Conservation (phyloP, 352 stramenopile species). For the Phytopythium aichiense region DNA sequence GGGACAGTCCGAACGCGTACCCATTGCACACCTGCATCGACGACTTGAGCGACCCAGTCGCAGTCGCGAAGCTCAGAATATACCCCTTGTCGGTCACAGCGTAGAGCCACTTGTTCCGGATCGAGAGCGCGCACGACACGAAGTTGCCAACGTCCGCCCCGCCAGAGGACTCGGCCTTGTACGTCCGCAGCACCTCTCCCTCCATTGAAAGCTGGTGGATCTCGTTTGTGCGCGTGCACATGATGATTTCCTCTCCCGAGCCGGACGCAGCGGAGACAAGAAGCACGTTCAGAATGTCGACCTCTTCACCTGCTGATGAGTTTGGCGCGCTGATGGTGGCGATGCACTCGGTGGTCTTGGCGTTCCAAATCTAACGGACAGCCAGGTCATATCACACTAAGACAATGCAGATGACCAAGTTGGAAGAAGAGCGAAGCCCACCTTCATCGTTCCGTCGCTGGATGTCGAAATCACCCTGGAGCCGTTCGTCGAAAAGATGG, state of each 20-base stretch:
- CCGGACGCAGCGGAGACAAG: conserved; percentile 49
- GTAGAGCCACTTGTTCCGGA: conserved; percentile 83
- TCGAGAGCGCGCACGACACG: conserved; percentile 80
- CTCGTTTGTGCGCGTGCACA: conserved; percentile 77
- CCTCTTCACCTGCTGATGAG: conserved; percentile 43
- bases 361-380: conserved; percentile 68
- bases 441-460: conserved; percentile 89
- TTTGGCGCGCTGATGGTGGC: conserved; percentile 66
- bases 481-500: conserved; percentile 74
- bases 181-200: conserved; percentile 55
- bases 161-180: conserved; percentile 57
- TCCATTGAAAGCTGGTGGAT: conserved; percentile 83
- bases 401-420: not conserved
- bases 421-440: conserved; percentile 12
- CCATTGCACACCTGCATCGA: conserved; percentile 83
- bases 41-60: conserved; percentile 54
- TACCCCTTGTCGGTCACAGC: conserved; percentile 85
- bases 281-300: conserved; percentile 73
- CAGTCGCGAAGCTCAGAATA: conserved; percentile 63
- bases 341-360: conserved; percentile 79
- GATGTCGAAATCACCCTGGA: conserved; percentile 81
- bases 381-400: not conserved
- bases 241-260: conserved; percentile 61
- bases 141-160: conserved; percentile 77
- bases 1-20: conserved; percentile 71